A percentile compares a stretch with the other conserved stretches of the same genome.
These are phyloP conservation scores for Tuber magnatum DNA, from an alignment of 495 filamentous ascomycete genomes.

Conservation along the genomic window DNA sequence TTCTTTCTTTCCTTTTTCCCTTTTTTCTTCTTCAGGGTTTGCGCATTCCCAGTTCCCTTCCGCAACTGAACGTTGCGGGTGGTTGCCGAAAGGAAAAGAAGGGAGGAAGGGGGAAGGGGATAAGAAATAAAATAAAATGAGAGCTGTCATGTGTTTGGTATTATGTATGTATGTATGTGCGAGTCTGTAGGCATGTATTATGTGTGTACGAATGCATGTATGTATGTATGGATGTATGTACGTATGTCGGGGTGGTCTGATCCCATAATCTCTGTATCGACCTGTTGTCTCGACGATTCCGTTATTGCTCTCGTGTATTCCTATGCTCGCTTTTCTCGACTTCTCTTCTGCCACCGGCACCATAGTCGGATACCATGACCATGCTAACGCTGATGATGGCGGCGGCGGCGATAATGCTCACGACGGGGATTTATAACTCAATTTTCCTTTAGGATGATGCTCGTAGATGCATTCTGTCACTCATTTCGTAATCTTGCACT, in stretches of 20 bases:
- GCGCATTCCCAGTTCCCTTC: not conserved
- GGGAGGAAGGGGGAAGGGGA: not conserved
- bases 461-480: not conserved
- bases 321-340: not conserved
- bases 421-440: not conserved
- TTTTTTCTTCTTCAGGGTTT: not conserved
- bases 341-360: not conserved
- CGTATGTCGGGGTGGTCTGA: not conserved
- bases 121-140: not conserved
- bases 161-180: not conserved
- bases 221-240: not conserved
- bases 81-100: slow-evolving; percentile 1
- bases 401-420: not conserved
- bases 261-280: not conserved
- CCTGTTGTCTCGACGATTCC: not conserved
- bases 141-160: slow-evolving; percentile 3
- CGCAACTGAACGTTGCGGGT: slow-evolving; percentile 2
- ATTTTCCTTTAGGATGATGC: not conserved
- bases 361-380: not conserved
- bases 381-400: not conserved
- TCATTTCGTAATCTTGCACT: not conserved
- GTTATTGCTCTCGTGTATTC: not conserved
- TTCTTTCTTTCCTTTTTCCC: slow-evolving; percentile 7
- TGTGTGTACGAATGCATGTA: not conserved
- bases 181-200: not conserved